Conservation (phyloP, 441 rosid species). For the Adansonia grandidieri region DNA sequence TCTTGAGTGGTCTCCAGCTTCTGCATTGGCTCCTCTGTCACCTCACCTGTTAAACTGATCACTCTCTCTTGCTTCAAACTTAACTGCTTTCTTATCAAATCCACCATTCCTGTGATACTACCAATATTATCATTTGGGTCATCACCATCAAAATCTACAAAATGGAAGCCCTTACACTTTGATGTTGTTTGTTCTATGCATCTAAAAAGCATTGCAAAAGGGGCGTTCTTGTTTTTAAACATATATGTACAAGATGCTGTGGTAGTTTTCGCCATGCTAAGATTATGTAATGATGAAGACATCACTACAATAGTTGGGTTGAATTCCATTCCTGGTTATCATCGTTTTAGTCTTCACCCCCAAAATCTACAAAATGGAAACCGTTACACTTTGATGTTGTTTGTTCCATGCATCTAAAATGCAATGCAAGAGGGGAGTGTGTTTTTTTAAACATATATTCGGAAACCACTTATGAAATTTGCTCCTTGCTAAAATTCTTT, state of each 20-base stretch:
- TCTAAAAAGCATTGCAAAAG: constrained; percentile 68
- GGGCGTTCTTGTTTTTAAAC: constrained; percentile 62
- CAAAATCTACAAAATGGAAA: no score
- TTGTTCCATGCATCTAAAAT: no score
- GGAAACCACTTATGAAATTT: no score
- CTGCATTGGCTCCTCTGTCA: neutral
- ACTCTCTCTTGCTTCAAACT: neutral
- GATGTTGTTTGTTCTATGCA: constrained; percentile 71
- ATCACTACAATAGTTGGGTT: constrained; percentile 70
- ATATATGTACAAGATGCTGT: constrained; percentile 56
- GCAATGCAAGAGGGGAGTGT: no score
- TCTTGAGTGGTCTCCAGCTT: neutral
- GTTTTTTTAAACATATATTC: no score
- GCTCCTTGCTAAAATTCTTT: no score
- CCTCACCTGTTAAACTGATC: neutral
- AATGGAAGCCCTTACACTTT: constrained; percentile 53
- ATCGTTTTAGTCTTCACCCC: no score
- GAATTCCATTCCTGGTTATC: constrained; percentile 54
- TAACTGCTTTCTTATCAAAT: neutral
- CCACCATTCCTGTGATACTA: constrained; percentile 88
- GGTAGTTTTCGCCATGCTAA: constrained; percentile 56
- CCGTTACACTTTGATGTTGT: no score
- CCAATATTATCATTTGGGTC: constrained; percentile 95
- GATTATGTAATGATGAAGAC: constrained; percentile 51
- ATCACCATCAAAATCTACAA: constrained; percentile 57